Evolutionary conservation across 139 green algal species (phyloP), one percentile per base, ranked within the genome.

Genomic region (Chlamydomonas urium): DNA sequence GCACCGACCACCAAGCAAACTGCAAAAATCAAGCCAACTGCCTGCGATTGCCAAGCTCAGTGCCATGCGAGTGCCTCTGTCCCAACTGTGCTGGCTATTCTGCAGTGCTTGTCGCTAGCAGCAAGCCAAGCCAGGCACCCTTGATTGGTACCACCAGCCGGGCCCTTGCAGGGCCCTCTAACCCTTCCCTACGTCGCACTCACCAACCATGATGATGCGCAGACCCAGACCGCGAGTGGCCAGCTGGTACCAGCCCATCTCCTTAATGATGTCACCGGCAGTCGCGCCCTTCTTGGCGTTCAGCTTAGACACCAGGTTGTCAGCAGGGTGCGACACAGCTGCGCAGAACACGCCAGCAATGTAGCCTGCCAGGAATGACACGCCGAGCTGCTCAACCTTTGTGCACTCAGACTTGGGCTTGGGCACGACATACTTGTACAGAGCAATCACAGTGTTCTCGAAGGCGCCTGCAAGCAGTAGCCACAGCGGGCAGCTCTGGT

Each of bases 291-390:
- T 96, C 48, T 87, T 84, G 21, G 89, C 72, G 75, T 96, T 96
- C 36, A 97, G 83, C 87, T 97, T 97, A 60, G 90, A 96, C 69
- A 97, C 90, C 72, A 97, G 75, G 88, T 97, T 97, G 84, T 97
- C 92, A 26, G 92, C 92, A 14, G 92, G 92, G 72, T 97, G 92
- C 10, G 81, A 91, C 4, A 97, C 90, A 0, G 95, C 77, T 2
- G 92, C 92, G 77, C 91, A 97, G 81, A 97, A 91, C 34, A 97
- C 89, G 58, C 91, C 86, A 77, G 81, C 81, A 73, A 80, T 97
- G 89, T 97, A 97, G 36, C 90, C 90, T 33, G 90, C 91, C 5
- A 83, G 78, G 65, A 97, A 97, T 24, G 83, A 91, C 23, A 97
- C 92, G 14, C 83, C 90, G 38, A 97, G 85, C 88, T 97, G 92